These are phyloP conservation scores for Aspergillus carlsbadensis DNA, from an alignment of 495 filamentous ascomycete species.

Conservation along the genomic window DNA sequence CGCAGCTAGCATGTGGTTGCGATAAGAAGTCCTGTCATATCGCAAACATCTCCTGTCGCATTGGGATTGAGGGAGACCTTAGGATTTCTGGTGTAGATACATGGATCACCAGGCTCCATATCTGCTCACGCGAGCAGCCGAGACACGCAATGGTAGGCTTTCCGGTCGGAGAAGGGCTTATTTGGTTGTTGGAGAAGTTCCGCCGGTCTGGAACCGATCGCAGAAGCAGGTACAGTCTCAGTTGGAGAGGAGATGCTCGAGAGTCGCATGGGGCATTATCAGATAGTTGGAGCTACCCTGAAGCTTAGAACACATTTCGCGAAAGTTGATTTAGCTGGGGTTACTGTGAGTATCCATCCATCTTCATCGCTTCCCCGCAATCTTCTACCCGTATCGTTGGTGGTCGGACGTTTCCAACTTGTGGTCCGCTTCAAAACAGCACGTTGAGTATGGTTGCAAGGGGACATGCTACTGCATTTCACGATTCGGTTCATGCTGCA, in stretches of 20 bases:
- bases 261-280: slow-evolving; percentile 8
- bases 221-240: slow-evolving; percentile 1
- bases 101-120: background rate
- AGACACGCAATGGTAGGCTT: slow-evolving; percentile 5
- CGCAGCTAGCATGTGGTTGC: background rate
- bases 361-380: background rate
- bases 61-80: background rate
- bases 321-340: background rate
- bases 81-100: too few relatives aligned
- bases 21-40: slow-evolving; percentile 4
- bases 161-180: background rate
- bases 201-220: background rate
- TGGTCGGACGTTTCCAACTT: background rate
- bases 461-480: slow-evolving; percentile 3
- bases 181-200: background rate
- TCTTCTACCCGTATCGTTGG: background rate
- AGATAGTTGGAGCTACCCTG: slow-evolving; percentile 1
- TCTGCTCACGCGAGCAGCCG: background rate
- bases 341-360: background rate
- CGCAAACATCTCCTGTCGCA: slow-evolving; percentile 4
- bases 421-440: background rate
- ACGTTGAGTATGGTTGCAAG: background rate
- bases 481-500: slow-evolving; percentile 1
- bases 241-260: background rate
- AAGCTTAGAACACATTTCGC: slow-evolving; percentile 3